Percentiles rank a stretch among this genome's conserved stretches.
phyloP scores from a whole-genome alignment of 805 yeast species.

The Candida dajiaensis region DNA sequence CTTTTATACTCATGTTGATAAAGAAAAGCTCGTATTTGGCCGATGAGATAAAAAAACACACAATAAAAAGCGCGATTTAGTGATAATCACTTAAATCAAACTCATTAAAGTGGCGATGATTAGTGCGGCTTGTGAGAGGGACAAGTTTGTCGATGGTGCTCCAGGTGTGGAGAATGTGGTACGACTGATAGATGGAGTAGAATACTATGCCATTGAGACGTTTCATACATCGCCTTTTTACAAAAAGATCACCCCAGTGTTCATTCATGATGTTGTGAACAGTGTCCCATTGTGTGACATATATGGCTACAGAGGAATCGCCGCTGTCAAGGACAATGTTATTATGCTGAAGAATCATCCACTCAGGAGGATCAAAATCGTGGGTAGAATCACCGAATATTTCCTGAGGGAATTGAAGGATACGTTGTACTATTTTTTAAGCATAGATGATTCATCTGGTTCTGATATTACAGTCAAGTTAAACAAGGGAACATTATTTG shows the following conservation, averaged over 20 bases:
- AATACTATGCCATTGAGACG: conserved; percentile 30
- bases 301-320: conserved; percentile 24
- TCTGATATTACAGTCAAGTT: conserved; percentile 25
- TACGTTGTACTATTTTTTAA: conserved; percentile 18
- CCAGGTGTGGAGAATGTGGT: conserved; percentile 24
- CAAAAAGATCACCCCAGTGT: conserved; percentile 25
- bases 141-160: conserved; percentile 16
- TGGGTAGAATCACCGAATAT: conserved; percentile 33
- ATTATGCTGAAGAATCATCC: conserved; percentile 40
- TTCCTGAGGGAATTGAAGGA: conserved; percentile 14
- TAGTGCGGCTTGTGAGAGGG: not conserved
- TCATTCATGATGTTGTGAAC: conserved; percentile 25
- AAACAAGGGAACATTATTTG: conserved; percentile 12
- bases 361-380: conserved; percentile 26
- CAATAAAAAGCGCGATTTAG: too few relatives aligned
- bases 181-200: conserved; percentile 19
- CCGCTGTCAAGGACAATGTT: conserved; percentile 13
- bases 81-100: too few relatives aligned
- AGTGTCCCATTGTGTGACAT: conserved; percentile 17
- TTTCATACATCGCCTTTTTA: conserved; percentile 30
- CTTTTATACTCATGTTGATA: not conserved
- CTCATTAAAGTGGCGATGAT: not conserved
- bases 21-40: not conserved
- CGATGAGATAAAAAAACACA: not conserved
- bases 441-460: conserved; percentile 28